Percentiles rank a stretch among this genome's conserved stretches.
phyloP scores from a whole-genome alignment of 2,329 filamentous ascomycete genomes.

The Thielaviopsis euricoi region DNA sequence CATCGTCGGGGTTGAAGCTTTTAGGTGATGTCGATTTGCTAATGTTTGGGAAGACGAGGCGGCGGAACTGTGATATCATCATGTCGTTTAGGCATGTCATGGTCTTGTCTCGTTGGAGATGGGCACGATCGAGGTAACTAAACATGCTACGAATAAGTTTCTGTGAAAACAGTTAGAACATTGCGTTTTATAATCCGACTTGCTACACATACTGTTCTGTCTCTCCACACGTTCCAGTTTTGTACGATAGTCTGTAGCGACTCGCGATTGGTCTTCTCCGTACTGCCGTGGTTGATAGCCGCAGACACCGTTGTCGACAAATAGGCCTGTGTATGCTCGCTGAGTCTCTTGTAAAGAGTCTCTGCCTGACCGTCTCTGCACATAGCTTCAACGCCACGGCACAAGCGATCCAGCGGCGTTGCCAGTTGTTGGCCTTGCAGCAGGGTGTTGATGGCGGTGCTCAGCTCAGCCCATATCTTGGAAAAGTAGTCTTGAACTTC shows the following conservation, averaged over 20 bases:
- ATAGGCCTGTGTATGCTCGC: conserved; percentile 49
- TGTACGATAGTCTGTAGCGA: conserved; percentile 38
- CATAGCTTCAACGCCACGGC: conserved; percentile 79
- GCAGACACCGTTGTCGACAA: conserved; percentile 45
- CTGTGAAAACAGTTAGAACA: conserved; percentile 22
- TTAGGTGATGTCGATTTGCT: background rate
- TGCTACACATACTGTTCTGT: conserved; percentile 8
- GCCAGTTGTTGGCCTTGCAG: conserved; percentile 47
- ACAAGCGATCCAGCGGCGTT: conserved; percentile 76
- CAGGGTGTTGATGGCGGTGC: conserved; percentile 54
- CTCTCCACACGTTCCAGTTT: conserved; percentile 62
- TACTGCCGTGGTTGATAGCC: conserved; percentile 32
- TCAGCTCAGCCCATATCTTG: conserved; percentile 57
- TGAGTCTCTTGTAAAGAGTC: conserved; percentile 49
- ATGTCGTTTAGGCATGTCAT: conserved; percentile 64
- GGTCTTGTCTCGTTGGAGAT: conserved; percentile 58
- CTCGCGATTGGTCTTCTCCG: conserved; percentile 37
- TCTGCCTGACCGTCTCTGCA: conserved; percentile 63
- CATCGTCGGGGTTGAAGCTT: conserved; percentile 12
- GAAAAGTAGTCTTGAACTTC: conserved; percentile 61
- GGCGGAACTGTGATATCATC: conserved; percentile 59
- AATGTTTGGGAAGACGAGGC: conserved; percentile 28
- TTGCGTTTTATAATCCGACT: background rate
- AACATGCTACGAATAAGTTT: conserved; percentile 73
- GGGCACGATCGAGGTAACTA: conserved; percentile 85